Evolutionary conservation across 2,329 filamentous ascomycete species (phyloP).

Genomic region (Colletotrichum phormii): DNA sequence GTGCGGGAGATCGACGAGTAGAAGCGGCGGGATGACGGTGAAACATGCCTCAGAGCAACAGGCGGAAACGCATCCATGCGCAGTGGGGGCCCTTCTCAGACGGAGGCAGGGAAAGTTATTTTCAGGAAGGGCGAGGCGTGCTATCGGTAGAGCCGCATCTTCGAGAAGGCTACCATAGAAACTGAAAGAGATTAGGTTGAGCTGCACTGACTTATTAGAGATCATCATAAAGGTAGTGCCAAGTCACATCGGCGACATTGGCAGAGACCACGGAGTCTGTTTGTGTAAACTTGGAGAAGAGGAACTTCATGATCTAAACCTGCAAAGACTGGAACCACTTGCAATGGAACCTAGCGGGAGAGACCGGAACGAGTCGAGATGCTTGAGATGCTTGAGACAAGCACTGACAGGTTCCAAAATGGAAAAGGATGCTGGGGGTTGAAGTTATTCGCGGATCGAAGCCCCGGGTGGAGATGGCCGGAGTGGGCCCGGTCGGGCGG

Average conservation of each 20-base stretch:
- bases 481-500: constrained; percentile 5
- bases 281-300: neutral
- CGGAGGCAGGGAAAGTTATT: constrained; percentile 14
- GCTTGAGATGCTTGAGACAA: constrained; percentile 6
- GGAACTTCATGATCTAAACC: neutral
- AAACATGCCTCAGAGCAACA: constrained; percentile 34
- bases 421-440: neutral
- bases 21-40: constrained; percentile 21
- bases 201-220: neutral
- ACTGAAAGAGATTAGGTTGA: neutral
- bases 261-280: neutral
- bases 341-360: neutral
- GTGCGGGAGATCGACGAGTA: constrained; percentile 34
- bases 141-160: neutral
- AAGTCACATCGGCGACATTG: neutral
- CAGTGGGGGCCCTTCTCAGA: constrained; percentile 24
- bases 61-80: constrained; percentile 33
- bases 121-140: constrained; percentile 1
- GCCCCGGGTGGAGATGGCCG: neutral
- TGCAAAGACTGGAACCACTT: neutral
- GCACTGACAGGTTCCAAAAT: constrained; percentile 21
- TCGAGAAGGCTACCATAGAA: neutral
- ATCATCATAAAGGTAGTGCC: neutral
- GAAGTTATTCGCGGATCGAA: constrained; percentile 28
- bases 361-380: neutral